phyloP scores from a whole-genome alignment of 2,329 filamentous ascomycete species.

The Ophiostoma piceae region DNA sequence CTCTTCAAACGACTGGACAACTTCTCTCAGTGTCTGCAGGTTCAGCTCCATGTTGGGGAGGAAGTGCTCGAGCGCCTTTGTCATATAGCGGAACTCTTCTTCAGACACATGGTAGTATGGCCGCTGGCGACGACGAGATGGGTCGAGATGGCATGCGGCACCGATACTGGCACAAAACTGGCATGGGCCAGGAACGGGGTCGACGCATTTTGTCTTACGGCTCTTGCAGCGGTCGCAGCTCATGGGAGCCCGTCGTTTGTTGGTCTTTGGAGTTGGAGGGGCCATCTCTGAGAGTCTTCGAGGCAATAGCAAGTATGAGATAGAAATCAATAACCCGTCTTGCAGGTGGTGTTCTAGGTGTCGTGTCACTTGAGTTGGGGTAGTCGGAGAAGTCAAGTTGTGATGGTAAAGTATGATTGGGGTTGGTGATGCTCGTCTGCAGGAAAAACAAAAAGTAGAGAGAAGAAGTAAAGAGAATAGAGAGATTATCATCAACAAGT shows the following conservation, averaged over 20 bases:
- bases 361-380: constrained; percentile 6
- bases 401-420: background rate
- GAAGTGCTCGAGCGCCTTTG: constrained; percentile 31
- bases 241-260: constrained; percentile 31
- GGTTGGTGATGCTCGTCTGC: background rate
- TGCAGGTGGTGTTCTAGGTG: background rate
- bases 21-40: constrained; percentile 28
- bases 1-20: constrained; percentile 26
- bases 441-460: background rate
- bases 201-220: constrained; percentile 31
- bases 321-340: background rate
- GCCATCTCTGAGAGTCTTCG: background rate
- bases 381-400: background rate
- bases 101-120: constrained; percentile 33
- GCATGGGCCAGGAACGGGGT: constrained; percentile 31
- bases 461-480: background rate
- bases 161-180: constrained; percentile 32
- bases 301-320: background rate
- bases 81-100: constrained; percentile 33
- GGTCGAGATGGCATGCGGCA: constrained; percentile 30
- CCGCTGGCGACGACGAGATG: constrained; percentile 31
- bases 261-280: constrained; percentile 13
- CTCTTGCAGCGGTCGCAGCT: constrained; percentile 33
- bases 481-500: background rate
- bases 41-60: constrained; percentile 30